Evolutionary conservation across 1,284 basidiomycete species (phyloP).

Genomic region (Papiliotrema fonsecae): DNA sequence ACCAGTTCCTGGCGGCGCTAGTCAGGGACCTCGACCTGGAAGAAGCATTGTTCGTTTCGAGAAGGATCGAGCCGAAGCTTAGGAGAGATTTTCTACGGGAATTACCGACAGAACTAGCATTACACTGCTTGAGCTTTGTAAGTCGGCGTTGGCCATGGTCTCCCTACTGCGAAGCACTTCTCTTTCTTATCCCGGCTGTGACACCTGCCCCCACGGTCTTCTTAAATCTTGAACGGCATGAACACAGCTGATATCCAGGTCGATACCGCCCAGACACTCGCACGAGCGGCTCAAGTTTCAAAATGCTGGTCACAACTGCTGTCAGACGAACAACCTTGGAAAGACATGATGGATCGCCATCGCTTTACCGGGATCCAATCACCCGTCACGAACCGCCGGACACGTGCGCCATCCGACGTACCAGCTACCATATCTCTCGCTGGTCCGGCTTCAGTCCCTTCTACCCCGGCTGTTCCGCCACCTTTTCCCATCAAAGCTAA

Average conservation of each 20-base stretch:
- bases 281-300: conserved; percentile 68
- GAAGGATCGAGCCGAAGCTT: conserved; percentile 68
- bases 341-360: conserved; percentile 64
- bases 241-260: conserved; percentile 44
- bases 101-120: conserved; percentile 75
- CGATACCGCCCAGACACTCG: conserved; percentile 72
- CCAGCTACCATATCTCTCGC: no score
- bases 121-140: conserved; percentile 71
- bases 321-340: conserved; percentile 83
- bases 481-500: no score
- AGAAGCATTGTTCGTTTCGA: conserved; percentile 75
- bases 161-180: no score
- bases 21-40: conserved; percentile 62
- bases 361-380: conserved; percentile 48
- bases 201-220: no score
- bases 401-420: background rate
- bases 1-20: conserved; percentile 60
- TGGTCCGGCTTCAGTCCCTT: no score
- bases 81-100: conserved; percentile 80
- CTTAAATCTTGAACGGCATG: background rate
- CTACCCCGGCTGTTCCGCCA: no score
- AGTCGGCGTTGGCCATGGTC: no score
- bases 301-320: conserved; percentile 70
- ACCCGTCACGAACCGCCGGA: conserved; percentile 3
- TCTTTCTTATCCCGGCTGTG: no score